These are phyloP conservation scores for Brettanomyces custersianus DNA, from an alignment of 805 yeast genomes.

Conservation along the genomic window DNA sequence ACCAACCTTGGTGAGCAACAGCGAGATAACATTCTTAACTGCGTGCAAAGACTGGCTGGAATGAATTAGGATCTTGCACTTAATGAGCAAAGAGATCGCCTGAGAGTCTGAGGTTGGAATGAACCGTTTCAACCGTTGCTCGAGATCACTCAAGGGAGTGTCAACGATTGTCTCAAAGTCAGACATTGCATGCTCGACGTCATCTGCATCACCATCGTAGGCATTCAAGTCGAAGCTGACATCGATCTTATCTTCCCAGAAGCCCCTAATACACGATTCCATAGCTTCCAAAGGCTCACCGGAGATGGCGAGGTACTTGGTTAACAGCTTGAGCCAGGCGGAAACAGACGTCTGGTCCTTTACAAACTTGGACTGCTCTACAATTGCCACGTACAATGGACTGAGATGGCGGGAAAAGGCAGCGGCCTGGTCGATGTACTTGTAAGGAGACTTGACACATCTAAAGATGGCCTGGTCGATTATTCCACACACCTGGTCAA, in stretches of 20 bases:
- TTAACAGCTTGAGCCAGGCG: constrained; percentile 43
- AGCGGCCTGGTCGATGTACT: constrained; percentile 57
- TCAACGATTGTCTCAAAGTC: constrained; percentile 22
- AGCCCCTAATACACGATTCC: constrained; percentile 9
- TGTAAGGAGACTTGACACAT: constrained; percentile 68
- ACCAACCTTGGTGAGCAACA: constrained; percentile 36
- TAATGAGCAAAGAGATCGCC: constrained; percentile 33
- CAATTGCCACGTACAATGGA: constrained; percentile 45
- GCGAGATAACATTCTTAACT: constrained; percentile 23
- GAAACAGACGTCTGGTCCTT: constrained; percentile 22
- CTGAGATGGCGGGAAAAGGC: constrained; percentile 2
- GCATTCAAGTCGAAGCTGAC: constrained; percentile 4
- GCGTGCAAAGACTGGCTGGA: constrained; percentile 15
- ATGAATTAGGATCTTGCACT: constrained; percentile 26
- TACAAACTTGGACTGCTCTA: constrained; percentile 65
- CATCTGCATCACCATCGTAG: background rate
- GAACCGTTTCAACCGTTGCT: constrained; percentile 18
- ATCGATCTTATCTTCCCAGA: constrained; percentile 7
- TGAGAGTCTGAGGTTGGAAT: constrained; percentile 40
- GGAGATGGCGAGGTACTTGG: constrained; percentile 37
- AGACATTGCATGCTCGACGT: background rate
- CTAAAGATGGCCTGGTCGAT: constrained; percentile 73
- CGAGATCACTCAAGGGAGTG: constrained; percentile 22
- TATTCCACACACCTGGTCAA: constrained; percentile 44
- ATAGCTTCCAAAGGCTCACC: constrained; percentile 46